Evolutionary conservation across 352 stramenopile species (phyloP), one percentile per base, ranked within the genome.

Genomic region (Phytophthora kernoviae): DNA sequence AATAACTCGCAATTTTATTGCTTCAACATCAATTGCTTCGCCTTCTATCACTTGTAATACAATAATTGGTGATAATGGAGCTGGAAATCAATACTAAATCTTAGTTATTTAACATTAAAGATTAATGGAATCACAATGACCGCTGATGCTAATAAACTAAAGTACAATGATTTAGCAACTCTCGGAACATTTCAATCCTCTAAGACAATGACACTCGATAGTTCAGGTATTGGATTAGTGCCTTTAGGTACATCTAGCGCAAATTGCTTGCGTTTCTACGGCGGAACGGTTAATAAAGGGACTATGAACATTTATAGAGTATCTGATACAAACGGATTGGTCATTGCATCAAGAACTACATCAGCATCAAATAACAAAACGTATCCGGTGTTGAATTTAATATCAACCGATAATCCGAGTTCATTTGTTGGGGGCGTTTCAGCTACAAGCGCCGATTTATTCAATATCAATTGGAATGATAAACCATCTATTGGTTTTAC

Each of bases 401-500:
- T 61, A 53, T 61, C 53, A 27, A 61, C 53, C 14, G 53, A 61
- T 22, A 61, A 61, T 37, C 27, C 53, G n/a, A n/a, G n/a, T 11
- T 36, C 42, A 45, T 67, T 67, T 32, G 55, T 67, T 27, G 47
- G 40, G 0, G 58, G 58, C 14, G 42, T 65, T 26, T 55, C 30
- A 44, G 58, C 58, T 52, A 54, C 50, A 36, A 27, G 2, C 12
- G 58, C 48, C 7, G 42, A 59, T 59, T 43, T 65, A 37, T 60
- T 65, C 2, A 48, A 36, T 39, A 60, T 60, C 6, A 50, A 40
- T 44, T 60, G 48, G 48, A 60, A 65, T 33, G 58, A 60, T 22
- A 60, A 65, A 21, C 58, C 58, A 46, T 34, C 42, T 20, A 22
- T 54, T 18, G 58, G 58, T 11, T 60, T 65, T 17, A 65, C 49